Conservation (phyloP, 1,284 basidiomycete species). For the Schizophyllum commune region DNA sequence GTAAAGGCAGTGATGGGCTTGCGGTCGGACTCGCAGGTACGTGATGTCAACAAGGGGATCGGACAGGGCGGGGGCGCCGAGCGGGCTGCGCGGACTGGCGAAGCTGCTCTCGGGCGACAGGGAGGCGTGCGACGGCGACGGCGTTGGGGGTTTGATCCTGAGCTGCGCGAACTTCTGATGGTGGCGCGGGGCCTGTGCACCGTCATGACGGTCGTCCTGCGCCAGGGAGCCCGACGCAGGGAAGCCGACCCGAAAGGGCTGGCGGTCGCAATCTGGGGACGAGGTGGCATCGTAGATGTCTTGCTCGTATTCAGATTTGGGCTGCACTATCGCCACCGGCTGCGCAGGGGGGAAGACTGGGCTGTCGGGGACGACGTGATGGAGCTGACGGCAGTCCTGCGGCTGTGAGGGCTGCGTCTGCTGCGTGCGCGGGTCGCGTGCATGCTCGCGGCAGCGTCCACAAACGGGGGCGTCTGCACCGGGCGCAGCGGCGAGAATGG, state of each 20-base stretch:
- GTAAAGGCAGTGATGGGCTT: slow-evolving; percentile 73
- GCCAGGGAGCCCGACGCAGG: not conserved
- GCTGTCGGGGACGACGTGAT: not conserved
- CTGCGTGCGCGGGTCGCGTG: slow-evolving; percentile 20
- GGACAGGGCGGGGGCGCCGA: slow-evolving; percentile 6
- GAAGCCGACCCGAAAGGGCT: not conserved
- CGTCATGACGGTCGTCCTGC: not conserved
- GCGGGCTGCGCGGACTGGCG: slow-evolving; percentile 1
- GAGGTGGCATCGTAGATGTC: not conserved
- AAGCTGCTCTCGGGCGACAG: slow-evolving; percentile 1
- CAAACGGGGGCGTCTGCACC: slow-evolving; percentile 25
- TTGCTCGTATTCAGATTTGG: not conserved
- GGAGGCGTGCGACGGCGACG: slow-evolving; percentile 6
- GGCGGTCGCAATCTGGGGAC: not conserved
- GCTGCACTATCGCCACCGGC: not conserved
- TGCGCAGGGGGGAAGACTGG: slow-evolving; percentile 7
- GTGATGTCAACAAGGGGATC: slow-evolving; percentile 67
- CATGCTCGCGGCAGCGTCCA: slow-evolving; percentile 28
- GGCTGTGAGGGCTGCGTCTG: slow-evolving; percentile 14
- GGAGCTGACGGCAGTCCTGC: not conserved
- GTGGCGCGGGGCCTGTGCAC: not conserved
- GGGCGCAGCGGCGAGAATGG: not conserved
- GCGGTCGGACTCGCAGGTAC: slow-evolving; percentile 63
- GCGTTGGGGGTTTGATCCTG: not conserved
- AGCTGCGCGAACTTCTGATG: not conserved